Conservation (phyloP, 805 yeast species). For the Yarrowia hollandica region DNA sequence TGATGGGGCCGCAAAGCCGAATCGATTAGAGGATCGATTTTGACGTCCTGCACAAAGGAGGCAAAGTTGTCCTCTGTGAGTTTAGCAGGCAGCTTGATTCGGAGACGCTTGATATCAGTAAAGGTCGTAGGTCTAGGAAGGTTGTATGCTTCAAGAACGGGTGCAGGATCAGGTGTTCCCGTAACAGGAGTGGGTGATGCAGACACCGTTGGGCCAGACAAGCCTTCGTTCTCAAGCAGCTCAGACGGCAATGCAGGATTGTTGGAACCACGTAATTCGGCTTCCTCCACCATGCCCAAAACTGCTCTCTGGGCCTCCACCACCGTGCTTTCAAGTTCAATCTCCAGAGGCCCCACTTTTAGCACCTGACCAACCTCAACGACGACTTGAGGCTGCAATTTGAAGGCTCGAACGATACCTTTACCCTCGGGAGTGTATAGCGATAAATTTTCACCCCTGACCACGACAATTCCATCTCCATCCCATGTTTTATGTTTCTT, state of each 20-base stretch:
- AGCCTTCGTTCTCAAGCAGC: too few species aligned
- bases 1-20: constrained; percentile 76
- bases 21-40: constrained; percentile 43
- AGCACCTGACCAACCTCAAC: constrained; percentile 5
- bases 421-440: constrained; percentile 29
- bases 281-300: neutral
- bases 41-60: constrained; percentile 38
- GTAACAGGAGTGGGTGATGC: too few species aligned
- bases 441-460: constrained; percentile 35
- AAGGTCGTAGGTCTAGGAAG: neutral
- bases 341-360: constrained; percentile 13
- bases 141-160: neutral
- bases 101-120: constrained; percentile 30
- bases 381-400: neutral
- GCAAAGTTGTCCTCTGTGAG: constrained; percentile 2
- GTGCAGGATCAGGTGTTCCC: neutral
- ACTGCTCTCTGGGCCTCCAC: constrained; percentile 10
- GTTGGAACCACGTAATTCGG: neutral
- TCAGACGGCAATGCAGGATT: too few species aligned
- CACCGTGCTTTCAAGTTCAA: constrained; percentile 9
- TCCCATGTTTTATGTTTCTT: constrained; percentile 94
- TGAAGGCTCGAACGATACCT: neutral
- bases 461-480: constrained; percentile 73
- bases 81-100: constrained; percentile 30
- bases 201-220: too few species aligned